These are phyloP conservation scores for Paramecium primaurelia DNA, from an alignment of 73 alveolate genomes.

Conservation along the genomic window DNA sequence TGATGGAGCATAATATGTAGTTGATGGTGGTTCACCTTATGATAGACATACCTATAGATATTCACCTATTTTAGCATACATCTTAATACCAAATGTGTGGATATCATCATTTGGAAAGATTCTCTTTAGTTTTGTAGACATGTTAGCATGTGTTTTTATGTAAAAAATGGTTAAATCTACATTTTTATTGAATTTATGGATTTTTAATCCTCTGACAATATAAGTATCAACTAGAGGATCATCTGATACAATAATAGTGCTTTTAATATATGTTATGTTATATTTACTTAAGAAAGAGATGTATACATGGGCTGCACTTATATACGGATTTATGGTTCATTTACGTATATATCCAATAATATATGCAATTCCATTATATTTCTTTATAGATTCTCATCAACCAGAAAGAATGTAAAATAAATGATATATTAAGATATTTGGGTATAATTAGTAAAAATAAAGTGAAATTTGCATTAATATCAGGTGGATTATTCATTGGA, in stretches of 20 bases:
- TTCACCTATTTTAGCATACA: slow-evolving; percentile 93
- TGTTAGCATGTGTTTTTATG: slow-evolving; percentile 73
- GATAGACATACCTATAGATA: slow-evolving; percentile 95
- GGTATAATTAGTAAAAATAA: slow-evolving; percentile 71
- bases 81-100: slow-evolving; percentile 41
- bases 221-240: slow-evolving; percentile 92
- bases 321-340: slow-evolving; percentile 94
- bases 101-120: slow-evolving; percentile 53
- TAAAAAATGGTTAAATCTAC: slow-evolving; percentile 67
- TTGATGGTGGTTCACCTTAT: slow-evolving; percentile 92
- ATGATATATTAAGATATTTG: background rate
- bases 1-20: slow-evolving; percentile 92
- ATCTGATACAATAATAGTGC: slow-evolving; percentile 85
- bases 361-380: slow-evolving; percentile 84
- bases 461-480: slow-evolving; percentile 74
- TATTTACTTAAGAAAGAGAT: slow-evolving; percentile 72
- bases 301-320: slow-evolving; percentile 79
- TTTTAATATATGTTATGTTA: slow-evolving; percentile 75
- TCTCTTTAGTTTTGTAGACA: slow-evolving; percentile 78
- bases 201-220: slow-evolving; percentile 85
- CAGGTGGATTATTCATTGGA: slow-evolving; percentile 77
- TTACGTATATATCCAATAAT: slow-evolving; percentile 95
- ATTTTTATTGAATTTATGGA: slow-evolving; percentile 70
- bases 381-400: slow-evolving; percentile 76
- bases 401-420: slow-evolving; percentile 6